Evolutionary conservation across 441 rosid genomes (phyloP).

Genomic region (Euphorbia schlechtendalii): DNA sequence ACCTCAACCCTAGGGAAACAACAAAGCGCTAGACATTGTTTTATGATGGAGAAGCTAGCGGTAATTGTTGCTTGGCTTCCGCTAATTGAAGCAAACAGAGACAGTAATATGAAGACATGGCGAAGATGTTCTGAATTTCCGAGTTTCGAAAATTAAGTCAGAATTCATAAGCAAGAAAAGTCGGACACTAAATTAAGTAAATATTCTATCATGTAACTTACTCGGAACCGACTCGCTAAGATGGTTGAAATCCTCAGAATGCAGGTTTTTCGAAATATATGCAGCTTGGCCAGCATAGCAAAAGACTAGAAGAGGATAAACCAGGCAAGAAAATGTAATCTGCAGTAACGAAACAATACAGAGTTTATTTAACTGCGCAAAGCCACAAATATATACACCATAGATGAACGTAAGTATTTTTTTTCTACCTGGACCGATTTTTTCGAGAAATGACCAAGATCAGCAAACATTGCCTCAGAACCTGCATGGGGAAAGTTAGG

Average conservation of each 20-base stretch:
- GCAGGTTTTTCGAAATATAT: slow-evolving; percentile 42
- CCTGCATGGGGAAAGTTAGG: slow-evolving; percentile 28
- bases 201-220: slow-evolving; percentile 21
- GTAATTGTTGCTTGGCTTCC: slow-evolving; percentile 80
- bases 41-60: slow-evolving; percentile 63
- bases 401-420: neutral
- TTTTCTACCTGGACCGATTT: slow-evolving; percentile 52
- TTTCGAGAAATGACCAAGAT: slow-evolving; percentile 66
- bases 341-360: slow-evolving; percentile 23
- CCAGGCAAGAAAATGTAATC: slow-evolving; percentile 41
- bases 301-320: slow-evolving; percentile 49
- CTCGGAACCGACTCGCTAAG: slow-evolving; percentile 48
- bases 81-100: slow-evolving; percentile 48
- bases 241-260: slow-evolving; percentile 30
- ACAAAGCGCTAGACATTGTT: slow-evolving; percentile 54
- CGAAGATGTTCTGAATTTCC: slow-evolving; percentile 34
- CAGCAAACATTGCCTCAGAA: slow-evolving; percentile 67
- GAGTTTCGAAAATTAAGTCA: slow-evolving; percentile 17
- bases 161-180: slow-evolving; percentile 6
- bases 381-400: too few relatives aligned
- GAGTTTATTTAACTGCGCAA: neutral
- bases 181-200: neutral
- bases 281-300: slow-evolving; percentile 67
- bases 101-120: slow-evolving; percentile 34
- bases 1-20: slow-evolving; percentile 64